phyloP scores from a whole-genome alignment of 257 asterid genomes.

The Knoxia roxburghii region DNA sequence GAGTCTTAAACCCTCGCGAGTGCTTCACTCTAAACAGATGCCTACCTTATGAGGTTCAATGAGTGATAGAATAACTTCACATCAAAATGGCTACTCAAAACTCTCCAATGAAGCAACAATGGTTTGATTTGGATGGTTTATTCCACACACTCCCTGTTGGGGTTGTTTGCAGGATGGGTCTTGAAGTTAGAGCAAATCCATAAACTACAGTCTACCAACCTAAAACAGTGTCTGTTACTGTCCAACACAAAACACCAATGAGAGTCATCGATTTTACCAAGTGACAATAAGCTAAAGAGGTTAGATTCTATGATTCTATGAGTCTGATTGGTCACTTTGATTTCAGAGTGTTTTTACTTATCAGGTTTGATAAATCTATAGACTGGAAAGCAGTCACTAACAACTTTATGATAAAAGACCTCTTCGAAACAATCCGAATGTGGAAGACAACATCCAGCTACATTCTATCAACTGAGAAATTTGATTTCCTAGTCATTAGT shows the following conservation, averaged over 20 bases:
- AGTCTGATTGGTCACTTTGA: not conserved
- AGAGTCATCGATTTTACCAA: not conserved
- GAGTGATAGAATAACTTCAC: not conserved
- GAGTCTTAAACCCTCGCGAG: not conserved
- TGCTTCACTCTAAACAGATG: not conserved
- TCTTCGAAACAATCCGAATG: not conserved
- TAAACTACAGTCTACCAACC: not conserved
- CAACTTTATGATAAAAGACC: too few species aligned
- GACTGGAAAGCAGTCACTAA: not conserved
- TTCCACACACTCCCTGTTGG: not conserved
- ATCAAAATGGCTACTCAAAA: not conserved
- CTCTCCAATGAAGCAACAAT: not conserved
- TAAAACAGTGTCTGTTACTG: not conserved
- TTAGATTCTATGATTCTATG: not conserved
- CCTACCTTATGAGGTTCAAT: not conserved
- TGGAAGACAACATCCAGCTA: slow-evolving; percentile 3
- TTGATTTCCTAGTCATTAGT: not conserved
- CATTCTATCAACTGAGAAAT: not conserved
- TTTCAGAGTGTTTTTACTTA: not conserved
- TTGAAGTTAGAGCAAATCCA: not conserved
- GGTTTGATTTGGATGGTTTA: not conserved
- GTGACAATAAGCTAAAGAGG: not conserved
- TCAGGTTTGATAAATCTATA: too few species aligned
- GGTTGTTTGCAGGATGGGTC: slow-evolving; percentile 1
- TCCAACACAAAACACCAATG: not conserved